Evolutionary conservation across 2,329 filamentous ascomycete genomes (phyloP), one percentile per base, ranked within the genome.

Genomic region (Fusarium setosum): DNA sequence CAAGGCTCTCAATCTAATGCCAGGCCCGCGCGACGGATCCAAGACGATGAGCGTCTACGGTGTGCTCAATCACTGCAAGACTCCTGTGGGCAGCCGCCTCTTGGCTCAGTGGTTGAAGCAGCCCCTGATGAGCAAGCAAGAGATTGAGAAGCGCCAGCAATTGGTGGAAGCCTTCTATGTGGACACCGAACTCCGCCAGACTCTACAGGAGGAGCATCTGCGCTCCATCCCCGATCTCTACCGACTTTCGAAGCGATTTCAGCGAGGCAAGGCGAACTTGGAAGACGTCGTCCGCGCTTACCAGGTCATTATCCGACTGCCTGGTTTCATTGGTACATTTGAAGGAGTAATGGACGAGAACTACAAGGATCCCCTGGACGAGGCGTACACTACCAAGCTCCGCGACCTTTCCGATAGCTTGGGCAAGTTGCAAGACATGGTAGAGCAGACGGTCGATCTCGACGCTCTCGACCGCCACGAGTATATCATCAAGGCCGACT

Each of bases 401-500:
- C 88, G 87, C 47, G 88, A 92, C 61, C 87, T 93, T 61, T 92
- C 90, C 6, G 89, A 93, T 72, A 92, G 90, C 72, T 85, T 99
- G 49, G 90, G 87, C 23, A 97, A 94, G 75, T 83, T 99, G 11
- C 92, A 95, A 73, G 96, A 99, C 75, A 97, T 99, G 93, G 96
- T 99, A 0, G 96, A 99, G 81, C 97, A 96, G 2, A 99, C 96
- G 0, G 94, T 99, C 13, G 96, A 99, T 73, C 87, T 99, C 0
- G 93, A 97, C 58, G 96, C 96, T 4, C 87, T 99, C 11, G 95
- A 99, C 73, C 94, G 96, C 68, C 96, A 99, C 74, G 96, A 99
- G 75, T 99, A 96, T 80, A 95, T 97, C 72, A 99, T 99, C 85
- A 99, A 98, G 79, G 92, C 96, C 1, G 96, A 99, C 74, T 99